Percentiles rank a stretch among this genome's conserved stretches.
phyloP scores from a whole-genome alignment of 139 green algal genomes.

The Haematococcus lacustris region DNA sequence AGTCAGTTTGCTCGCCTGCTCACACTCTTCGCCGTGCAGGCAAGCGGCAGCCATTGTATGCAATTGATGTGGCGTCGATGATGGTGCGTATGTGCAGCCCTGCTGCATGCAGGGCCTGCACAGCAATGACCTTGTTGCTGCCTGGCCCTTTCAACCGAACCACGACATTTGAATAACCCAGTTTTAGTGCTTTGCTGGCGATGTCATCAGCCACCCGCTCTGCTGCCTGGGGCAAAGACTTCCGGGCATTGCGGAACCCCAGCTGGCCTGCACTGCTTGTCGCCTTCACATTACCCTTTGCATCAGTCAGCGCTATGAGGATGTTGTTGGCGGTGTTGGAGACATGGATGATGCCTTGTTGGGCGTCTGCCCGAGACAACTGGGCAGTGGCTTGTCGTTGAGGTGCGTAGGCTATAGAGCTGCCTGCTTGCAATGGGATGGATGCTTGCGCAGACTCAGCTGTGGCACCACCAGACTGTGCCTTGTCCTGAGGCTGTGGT shows the following conservation, averaged over 20 bases:
- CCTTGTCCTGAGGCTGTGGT: too few species aligned
- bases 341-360: conserved; percentile 45
- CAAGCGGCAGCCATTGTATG: conserved; percentile 53
- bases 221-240: conserved; percentile 14
- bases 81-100: conserved; percentile 36
- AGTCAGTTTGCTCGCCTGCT: too few species aligned
- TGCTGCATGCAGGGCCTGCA: conserved; percentile 28
- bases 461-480: too few species aligned
- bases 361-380: too few species aligned
- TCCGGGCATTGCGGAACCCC: conserved; percentile 37
- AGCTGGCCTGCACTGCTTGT: conserved; percentile 29
- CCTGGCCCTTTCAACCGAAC: conserved; percentile 46
- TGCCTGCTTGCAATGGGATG: too few species aligned
- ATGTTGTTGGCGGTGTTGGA: conserved; percentile 50
- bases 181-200: conserved; percentile 23
- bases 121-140: conserved; percentile 44
- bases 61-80: conserved; percentile 41
- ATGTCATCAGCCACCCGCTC: conserved; percentile 47
- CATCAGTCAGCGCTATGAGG: conserved; percentile 35
- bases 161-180: conserved; percentile 29
- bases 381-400: too few species aligned
- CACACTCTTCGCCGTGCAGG: conserved; percentile 40
- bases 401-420: too few species aligned
- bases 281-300: conserved; percentile 22
- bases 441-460: too few species aligned